Evolutionary conservation across 208 protist species (phyloP).

Genomic region (Tritrichomonas musculus): DNA sequence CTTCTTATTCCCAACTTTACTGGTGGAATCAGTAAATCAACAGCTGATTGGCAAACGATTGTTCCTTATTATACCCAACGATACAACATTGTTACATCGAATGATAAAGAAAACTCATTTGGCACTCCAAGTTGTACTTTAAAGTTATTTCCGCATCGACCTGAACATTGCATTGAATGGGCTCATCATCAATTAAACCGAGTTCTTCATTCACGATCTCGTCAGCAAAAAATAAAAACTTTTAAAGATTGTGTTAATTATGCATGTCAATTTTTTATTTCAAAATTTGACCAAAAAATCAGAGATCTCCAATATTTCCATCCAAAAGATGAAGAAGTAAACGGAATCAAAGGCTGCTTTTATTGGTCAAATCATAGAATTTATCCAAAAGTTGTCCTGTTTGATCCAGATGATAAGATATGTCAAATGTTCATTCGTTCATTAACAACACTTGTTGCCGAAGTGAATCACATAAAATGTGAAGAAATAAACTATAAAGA

Average conservation of each 20-base stretch:
- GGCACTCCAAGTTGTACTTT: not conserved
- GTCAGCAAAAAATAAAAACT: not conserved
- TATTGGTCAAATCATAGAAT: conserved; percentile 1
- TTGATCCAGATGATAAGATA: not conserved
- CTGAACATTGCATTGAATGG: conserved; percentile 21
- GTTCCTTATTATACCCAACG: not conserved
- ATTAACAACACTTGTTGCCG: not conserved
- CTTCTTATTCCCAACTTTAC: not conserved
- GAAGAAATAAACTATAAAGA: not conserved
- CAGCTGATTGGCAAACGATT: not conserved
- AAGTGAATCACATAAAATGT: not conserved
- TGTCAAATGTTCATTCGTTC: not conserved
- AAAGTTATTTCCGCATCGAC: not conserved
- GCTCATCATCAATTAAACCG: not conserved
- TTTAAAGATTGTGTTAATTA: not conserved
- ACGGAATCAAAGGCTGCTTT: not conserved
- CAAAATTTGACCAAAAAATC: not conserved
- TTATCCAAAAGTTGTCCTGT: not conserved
- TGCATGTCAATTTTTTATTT: not conserved
- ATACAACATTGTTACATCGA: too few species aligned
- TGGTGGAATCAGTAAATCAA: not conserved
- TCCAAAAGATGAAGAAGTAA: not conserved
- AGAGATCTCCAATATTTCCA: not conserved
- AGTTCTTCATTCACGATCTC: too few species aligned
- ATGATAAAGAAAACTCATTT: too few species aligned